These are phyloP conservation scores for Henckelia pumila DNA, from an alignment of 257 asterid species.

Conservation along the genomic window DNA sequence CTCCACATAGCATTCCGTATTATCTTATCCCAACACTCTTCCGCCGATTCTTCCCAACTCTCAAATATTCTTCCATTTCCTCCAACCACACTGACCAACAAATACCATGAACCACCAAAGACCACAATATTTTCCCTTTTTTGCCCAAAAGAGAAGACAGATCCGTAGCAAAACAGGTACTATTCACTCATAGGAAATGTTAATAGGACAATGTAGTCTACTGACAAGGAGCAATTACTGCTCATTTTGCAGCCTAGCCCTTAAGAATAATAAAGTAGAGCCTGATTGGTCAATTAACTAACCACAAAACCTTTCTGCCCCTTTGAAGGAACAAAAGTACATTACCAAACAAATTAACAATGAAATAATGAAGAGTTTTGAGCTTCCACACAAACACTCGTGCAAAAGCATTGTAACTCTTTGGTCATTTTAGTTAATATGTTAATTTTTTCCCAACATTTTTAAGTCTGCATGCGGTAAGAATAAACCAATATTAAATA, in stretches of 20 bases:
- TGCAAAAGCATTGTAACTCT: neutral
- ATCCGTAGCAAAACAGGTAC: neutral
- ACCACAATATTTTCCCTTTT: too few species aligned
- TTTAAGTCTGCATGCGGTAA: too few species aligned
- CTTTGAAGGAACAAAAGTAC: neutral
- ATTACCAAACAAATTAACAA: neutral
- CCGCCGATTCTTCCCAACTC: too few species aligned
- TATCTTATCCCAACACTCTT: too few species aligned
- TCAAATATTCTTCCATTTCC: too few species aligned
- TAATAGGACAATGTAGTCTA: neutral
- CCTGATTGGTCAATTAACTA: neutral
- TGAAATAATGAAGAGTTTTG: neutral
- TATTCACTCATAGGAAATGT: neutral
- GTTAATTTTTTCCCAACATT: neutral
- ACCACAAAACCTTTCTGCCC: neutral
- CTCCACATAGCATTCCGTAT: too few species aligned
- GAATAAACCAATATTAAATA: too few species aligned
- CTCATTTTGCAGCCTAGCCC: neutral
- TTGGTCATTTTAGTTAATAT: neutral
- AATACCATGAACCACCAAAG: too few species aligned
- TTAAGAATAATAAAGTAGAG: neutral
- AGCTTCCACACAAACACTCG: neutral
- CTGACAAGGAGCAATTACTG: neutral
- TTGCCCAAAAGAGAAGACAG: too few species aligned
- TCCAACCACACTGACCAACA: too few species aligned